These are phyloP conservation scores for Pseudogymnoascus sp. DNA, from an alignment of 2,329 filamentous ascomycete species.

Conservation along the genomic window DNA sequence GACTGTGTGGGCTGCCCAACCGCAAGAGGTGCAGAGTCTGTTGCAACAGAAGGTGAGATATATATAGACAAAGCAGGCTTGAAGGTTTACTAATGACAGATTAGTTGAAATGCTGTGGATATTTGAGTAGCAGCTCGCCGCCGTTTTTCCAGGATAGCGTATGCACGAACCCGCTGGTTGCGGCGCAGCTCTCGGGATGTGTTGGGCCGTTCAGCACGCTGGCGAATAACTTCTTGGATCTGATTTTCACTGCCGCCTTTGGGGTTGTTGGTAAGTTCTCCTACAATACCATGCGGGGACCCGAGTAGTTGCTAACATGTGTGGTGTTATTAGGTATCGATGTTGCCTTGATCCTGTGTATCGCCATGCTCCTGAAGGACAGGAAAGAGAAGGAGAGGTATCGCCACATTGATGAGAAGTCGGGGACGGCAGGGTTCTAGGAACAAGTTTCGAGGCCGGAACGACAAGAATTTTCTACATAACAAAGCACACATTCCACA, in stretches of 20 bases:
- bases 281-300: background rate
- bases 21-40: constrained; percentile 50
- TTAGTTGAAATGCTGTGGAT: constrained; percentile 75
- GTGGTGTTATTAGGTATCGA: constrained; percentile 44
- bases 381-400: constrained; percentile 73
- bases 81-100: constrained; percentile 9
- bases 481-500: background rate
- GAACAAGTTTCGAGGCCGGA: background rate
- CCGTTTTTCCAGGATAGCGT: constrained; percentile 61
- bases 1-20: constrained; percentile 51
- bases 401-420: constrained; percentile 74
- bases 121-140: constrained; percentile 61
- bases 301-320: background rate
- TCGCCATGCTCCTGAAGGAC: constrained; percentile 70
- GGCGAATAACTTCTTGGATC: constrained; percentile 62
- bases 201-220: constrained; percentile 58
- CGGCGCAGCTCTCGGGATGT: constrained; percentile 62
- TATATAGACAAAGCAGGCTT: background rate
- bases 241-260: constrained; percentile 71
- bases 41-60: constrained; percentile 52
- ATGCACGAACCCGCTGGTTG: constrained; percentile 62
- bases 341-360: constrained; percentile 57
- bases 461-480: background rate
- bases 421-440: constrained; percentile 44
- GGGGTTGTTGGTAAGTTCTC: constrained; percentile 58